Conservation (phyloP, 345 rosid genomes). For the Pseudoturritis turrita region DNA sequence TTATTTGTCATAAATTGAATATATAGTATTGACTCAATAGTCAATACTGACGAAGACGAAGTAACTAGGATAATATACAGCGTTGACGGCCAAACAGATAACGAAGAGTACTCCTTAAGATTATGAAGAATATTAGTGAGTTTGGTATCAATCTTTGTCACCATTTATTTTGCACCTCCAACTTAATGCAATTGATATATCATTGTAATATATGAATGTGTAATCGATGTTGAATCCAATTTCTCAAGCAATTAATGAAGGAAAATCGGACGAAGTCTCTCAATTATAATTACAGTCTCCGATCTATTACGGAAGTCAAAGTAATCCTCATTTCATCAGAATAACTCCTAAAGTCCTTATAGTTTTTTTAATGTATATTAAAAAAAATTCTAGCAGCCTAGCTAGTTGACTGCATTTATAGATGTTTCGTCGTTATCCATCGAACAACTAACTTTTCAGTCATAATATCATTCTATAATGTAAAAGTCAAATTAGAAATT, state of each 20-base stretch:
- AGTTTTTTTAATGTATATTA: too few species aligned
- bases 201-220: background rate
- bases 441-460: constrained; percentile 11
- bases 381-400: too few species aligned
- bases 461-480: background rate
- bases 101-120: background rate
- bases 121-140: background rate
- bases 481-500: background rate
- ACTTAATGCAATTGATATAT: background rate
- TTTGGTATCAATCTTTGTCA: constrained; percentile 29
- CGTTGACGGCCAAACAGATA: constrained; percentile 5
- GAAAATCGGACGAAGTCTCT: constrained; percentile 7
- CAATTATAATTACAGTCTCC: background rate
- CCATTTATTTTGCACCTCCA: constrained; percentile 9
- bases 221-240: background rate
- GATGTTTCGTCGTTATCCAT: constrained; percentile 8
- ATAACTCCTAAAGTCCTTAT: too few species aligned
- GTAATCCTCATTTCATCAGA: background rate
- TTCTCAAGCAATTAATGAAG: background rate
- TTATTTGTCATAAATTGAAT: background rate
- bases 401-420: constrained; percentile 33
- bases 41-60: background rate
- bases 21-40: background rate
- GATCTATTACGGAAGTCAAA: constrained; percentile 16
- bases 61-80: background rate